Conservation (phyloP, 331 rosid species). For the Prunus yedoensis region DNA sequence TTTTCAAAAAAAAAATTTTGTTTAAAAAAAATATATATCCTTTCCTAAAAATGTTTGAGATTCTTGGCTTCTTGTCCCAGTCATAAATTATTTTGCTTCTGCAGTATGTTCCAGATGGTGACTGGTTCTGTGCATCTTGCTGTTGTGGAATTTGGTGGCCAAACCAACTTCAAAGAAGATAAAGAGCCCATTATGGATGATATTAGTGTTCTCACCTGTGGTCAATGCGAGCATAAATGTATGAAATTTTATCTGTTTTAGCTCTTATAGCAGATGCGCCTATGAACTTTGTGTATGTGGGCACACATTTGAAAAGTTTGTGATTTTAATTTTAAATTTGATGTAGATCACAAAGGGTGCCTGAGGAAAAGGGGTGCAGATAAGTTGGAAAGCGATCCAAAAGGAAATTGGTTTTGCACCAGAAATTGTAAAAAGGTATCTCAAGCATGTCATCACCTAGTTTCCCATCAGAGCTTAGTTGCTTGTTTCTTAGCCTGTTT, state of each 20-base stretch:
- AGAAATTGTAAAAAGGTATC: constrained; percentile 62
- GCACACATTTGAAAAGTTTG: constrained; percentile 18
- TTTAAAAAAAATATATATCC: too few species aligned
- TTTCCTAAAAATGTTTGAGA: constrained; percentile 18
- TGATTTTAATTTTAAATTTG: constrained; percentile 26
- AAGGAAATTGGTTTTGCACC: constrained; percentile 64
- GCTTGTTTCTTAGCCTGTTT: not conserved
- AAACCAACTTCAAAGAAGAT: constrained; percentile 24
- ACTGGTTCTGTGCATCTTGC: constrained; percentile 56
- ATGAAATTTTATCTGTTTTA: constrained; percentile 7
- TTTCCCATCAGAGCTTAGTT: not conserved
- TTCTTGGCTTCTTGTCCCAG: constrained; percentile 24
- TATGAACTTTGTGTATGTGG: constrained; percentile 1
- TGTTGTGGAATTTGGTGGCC: constrained; percentile 48
- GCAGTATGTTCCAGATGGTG: constrained; percentile 55
- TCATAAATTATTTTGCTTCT: constrained; percentile 14
- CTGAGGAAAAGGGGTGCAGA: constrained; percentile 28
- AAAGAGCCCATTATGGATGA: constrained; percentile 12
- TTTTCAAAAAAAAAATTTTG: too few species aligned
- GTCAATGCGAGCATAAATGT: constrained; percentile 52
- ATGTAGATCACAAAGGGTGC: constrained; percentile 74
- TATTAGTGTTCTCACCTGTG: constrained; percentile 35
- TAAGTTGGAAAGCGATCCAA: constrained; percentile 26
- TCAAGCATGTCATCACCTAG: not conserved
- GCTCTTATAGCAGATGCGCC: not conserved